Base-by-base conservation (phyloP, 768 basidiomycete genomes). In the Auriscalpium vulgare region DNA sequence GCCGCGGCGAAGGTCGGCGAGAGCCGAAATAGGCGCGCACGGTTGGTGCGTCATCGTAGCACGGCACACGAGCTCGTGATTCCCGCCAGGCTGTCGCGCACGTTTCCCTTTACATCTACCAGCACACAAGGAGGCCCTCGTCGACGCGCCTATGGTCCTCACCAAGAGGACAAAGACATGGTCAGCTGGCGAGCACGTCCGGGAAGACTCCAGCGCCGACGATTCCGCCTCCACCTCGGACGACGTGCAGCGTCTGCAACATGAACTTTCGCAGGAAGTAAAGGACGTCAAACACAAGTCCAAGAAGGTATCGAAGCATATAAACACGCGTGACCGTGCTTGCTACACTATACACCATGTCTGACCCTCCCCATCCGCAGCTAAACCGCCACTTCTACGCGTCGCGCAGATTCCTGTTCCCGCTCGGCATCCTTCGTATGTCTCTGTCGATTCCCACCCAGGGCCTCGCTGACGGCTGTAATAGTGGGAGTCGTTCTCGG, bases 401-500 rank as follows among this genome's bases (percentile, higher is more conserved):
- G 36, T 66, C 58, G 21, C 75, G 80, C 21, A 75, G 81, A 50
- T 83, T 88, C 56, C 69, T 88, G n/a, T 91, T 91, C 65, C 79
- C 85, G 6, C 63, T 88, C 3, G 90, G 88, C 35, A 73, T 91
- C n/a, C 52, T 81, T 40, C 60, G 76, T 87, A 56, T 59, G 84
- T 79, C 53, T 43, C 48, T 34, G 5, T 34, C 35, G 13, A 63
- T 60, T 48, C 37, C 13, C 47, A 14, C 13, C 47, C 21, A 11
- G 1, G 37, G 10, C 19, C 47, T 54, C 19, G 14, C 14, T 45
- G n/a, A 17, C 49, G 36, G 13, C 34, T 45, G 29, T 47, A 11
- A 19, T 54, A 90, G 88, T 90, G 29, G 88, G 89, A 8, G 71
- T 79, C 10, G 65, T 84, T 45, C 67, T 89, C 2, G 88, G 81